Conservation (phyloP, 352 stramenopile species). For the Phytophthora sansomeana region DNA sequence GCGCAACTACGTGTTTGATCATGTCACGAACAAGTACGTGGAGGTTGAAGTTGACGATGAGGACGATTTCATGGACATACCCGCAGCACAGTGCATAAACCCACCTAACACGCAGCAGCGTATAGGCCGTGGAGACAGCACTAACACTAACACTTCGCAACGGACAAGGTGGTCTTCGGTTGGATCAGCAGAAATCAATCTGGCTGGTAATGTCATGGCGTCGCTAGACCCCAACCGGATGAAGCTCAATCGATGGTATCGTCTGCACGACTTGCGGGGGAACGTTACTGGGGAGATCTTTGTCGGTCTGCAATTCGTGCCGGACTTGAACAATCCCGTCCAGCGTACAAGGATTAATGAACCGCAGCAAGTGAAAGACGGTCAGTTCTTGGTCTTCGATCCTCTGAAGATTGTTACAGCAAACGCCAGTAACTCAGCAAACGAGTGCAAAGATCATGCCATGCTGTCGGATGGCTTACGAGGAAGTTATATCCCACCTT, state of each 20-base stretch:
- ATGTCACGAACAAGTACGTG: slow-evolving; percentile 88
- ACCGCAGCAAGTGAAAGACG: slow-evolving; percentile 80
- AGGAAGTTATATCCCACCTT: slow-evolving; percentile 82
- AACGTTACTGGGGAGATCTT: slow-evolving; percentile 88
- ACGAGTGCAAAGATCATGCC: slow-evolving; percentile 64
- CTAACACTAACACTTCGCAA: slow-evolving; percentile 42
- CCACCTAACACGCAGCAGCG: slow-evolving; percentile 24
- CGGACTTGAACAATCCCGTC: slow-evolving; percentile 38
- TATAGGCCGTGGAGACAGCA: slow-evolving; percentile 63
- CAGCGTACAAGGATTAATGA: slow-evolving; percentile 54
- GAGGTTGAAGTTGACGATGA: slow-evolving; percentile 79
- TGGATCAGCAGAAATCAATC: slow-evolving; percentile 84
- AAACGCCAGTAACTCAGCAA: slow-evolving; percentile 42
- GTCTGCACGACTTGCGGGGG: slow-evolving; percentile 79
- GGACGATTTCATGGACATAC: slow-evolving; percentile 47
- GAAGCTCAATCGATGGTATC: slow-evolving; percentile 87
- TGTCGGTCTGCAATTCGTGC: slow-evolving; percentile 81
- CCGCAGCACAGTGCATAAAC: slow-evolving; percentile 27
- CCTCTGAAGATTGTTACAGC: slow-evolving; percentile 81
- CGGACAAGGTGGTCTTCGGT: slow-evolving; percentile 80
- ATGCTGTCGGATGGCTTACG: slow-evolving; percentile 81
- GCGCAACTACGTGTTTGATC: slow-evolving; percentile 87
- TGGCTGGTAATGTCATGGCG: slow-evolving; percentile 88
- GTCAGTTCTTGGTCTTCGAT: slow-evolving; percentile 89
- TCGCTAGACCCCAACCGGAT: slow-evolving; percentile 60